Percentiles rank a stretch among this genome's conserved stretches.
Evolutionary conservation across 495 filamentous ascomycete genomes (phyloP).

Genomic region (Penicillium turbatum): DNA sequence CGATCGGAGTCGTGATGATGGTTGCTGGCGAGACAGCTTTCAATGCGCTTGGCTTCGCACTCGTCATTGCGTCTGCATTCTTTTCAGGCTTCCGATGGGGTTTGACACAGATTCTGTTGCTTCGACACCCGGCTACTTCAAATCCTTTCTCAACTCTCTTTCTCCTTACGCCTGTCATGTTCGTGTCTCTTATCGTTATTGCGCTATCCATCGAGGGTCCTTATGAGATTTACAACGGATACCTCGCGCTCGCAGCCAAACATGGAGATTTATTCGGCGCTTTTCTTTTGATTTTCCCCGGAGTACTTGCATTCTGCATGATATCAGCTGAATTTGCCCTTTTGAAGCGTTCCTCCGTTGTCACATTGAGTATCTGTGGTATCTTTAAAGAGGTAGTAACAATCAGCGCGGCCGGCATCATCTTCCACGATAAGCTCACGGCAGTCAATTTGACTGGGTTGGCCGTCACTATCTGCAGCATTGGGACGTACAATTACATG

Average conservation of each 20-base stretch:
- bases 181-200: slow-evolving; percentile 71
- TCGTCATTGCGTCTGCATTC: slow-evolving; percentile 89
- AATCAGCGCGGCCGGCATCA: slow-evolving; percentile 79
- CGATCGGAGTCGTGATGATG: slow-evolving; percentile 96
- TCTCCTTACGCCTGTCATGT: slow-evolving; percentile 96
- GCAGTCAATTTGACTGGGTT: slow-evolving; percentile 84
- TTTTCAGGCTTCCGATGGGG: slow-evolving; percentile 98
- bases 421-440: slow-evolving; percentile 88
- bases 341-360: slow-evolving; percentile 89
- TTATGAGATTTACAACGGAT: slow-evolving; percentile 55
- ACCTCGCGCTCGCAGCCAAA: slow-evolving; percentile 55
- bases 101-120: slow-evolving; percentile 90
- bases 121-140: slow-evolving; percentile 89
- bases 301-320: slow-evolving; percentile 91
- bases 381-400: slow-evolving; percentile 99
- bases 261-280: slow-evolving; percentile 58
- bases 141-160: slow-evolving; percentile 98
- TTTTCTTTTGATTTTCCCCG: slow-evolving; percentile 79
- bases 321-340: slow-evolving; percentile 94
- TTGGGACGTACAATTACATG: slow-evolving; percentile 89
- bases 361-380: slow-evolving; percentile 92
- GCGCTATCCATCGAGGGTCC: slow-evolving; percentile 86
- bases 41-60: slow-evolving; percentile 77
- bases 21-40: slow-evolving; percentile 95
- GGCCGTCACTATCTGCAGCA: slow-evolving; percentile 81